Evolutionary conservation across 345 rosid species (phyloP), one percentile per base, ranked within the genome.

Genomic region (Linum lewisii): DNA sequence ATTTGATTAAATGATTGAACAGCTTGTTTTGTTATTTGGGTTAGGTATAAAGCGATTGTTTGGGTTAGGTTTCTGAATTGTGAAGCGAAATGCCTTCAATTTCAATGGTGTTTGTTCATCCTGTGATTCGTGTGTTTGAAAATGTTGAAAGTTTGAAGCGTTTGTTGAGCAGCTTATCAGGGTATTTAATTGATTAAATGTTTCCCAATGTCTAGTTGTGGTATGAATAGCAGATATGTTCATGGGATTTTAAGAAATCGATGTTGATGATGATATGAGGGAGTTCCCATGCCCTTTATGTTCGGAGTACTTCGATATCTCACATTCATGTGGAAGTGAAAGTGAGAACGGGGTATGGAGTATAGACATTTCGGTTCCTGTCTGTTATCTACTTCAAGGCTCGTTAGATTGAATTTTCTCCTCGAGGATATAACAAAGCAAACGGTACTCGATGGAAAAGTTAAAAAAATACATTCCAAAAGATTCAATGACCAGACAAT

Each of bases 221-320:
- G 47, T 42, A 7, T 42, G 47, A 54, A 72, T 29, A 78, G 81
- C 95, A 86, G 96, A 92, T 59, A 71, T 80, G 74, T 84, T 77
- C 59, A 77, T 83, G 84, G 88, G 86, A 56, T 83, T 84, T 70
- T 96, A 92, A 72, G 96, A 92, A 67, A 64, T 80, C 9, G 96
- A 84, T 64, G 96, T 81, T 57, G 98, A 92, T 72, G 95, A 84
- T 73, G 95, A 91, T 73, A 69, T 81, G 59, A 79, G 87, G 73
- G 98, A 92, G 77, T 92, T 84, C 72, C 84, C 90, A 24, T 92
- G 98, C 74, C 98, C 98, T 24, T 92, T 92, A 74, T 92, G 96
- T 66, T 77, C 95, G 9, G 93, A 88, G 58, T 82, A 79, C 62
- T 92, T 84, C 66, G 96, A 92, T 72, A 92, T 92, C 24, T 64